A percentile compares a stretch with the other conserved stretches of the same genome.
Conservation (phyloP, 805 yeast species). For the Saccharomycopsis javanensis region DNA sequence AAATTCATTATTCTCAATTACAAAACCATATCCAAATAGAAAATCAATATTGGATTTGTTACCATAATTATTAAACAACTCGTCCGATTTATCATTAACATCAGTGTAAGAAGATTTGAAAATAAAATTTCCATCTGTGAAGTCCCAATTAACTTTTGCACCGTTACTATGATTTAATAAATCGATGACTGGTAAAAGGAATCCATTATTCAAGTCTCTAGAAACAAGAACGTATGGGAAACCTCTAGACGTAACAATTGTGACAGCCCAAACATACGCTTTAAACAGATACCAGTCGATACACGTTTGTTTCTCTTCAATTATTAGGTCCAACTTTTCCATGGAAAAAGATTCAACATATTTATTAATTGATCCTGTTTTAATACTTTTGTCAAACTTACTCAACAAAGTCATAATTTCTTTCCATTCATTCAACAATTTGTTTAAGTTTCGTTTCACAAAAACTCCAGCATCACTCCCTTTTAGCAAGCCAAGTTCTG, state of each 20-base stretch:
- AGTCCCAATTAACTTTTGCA: slow-evolving; percentile 56
- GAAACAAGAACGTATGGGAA: slow-evolving; percentile 65
- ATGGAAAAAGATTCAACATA: slow-evolving; percentile 26
- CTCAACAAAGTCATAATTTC: neutral
- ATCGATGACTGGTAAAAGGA: slow-evolving; percentile 73
- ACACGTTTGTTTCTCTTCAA: slow-evolving; percentile 26
- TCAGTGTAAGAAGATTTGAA: slow-evolving; percentile 11
- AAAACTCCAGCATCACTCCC: slow-evolving; percentile 66
- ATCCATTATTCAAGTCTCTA: slow-evolving; percentile 31
- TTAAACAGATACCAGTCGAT: slow-evolving; percentile 50
- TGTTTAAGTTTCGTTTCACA: slow-evolving; percentile 35
- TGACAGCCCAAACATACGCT: slow-evolving; percentile 66
- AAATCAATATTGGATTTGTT: slow-evolving; percentile 80
- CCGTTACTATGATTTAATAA: slow-evolving; percentile 62
- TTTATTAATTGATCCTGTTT: slow-evolving; percentile 7
- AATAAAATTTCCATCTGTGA: slow-evolving; percentile 19
- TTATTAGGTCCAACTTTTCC: slow-evolving; percentile 35
- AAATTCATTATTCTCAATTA: slow-evolving; percentile 42
- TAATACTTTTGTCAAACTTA: slow-evolving; percentile 11
- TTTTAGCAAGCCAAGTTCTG: slow-evolving; percentile 40
- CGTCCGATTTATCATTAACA: slow-evolving; percentile 27
- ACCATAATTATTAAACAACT: slow-evolving; percentile 77
- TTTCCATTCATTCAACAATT: slow-evolving; percentile 54
- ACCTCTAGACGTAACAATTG: slow-evolving; percentile 65
- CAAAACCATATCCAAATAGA: slow-evolving; percentile 75